These are phyloP conservation scores for Fusarium scirpi DNA, from an alignment of 2,329 filamentous ascomycete species.

Conservation along the genomic window DNA sequence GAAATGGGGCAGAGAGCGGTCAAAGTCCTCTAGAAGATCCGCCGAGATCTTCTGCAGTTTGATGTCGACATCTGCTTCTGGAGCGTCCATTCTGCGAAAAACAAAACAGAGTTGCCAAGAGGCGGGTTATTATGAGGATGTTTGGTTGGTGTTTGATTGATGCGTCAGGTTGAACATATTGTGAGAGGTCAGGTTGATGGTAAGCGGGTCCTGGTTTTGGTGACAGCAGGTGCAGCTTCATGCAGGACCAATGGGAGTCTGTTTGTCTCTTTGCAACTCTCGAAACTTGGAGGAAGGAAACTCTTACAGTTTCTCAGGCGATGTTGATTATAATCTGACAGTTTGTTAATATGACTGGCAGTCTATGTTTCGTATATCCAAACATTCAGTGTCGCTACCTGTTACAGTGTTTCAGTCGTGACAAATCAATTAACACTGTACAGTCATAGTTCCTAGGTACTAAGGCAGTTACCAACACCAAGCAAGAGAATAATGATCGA, in stretches of 20 bases:
- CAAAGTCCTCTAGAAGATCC: slow-evolving; percentile 70
- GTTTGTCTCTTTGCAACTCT: not conserved
- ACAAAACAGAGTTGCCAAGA: not conserved
- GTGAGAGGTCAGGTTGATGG: slow-evolving; percentile 25
- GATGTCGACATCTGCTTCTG: slow-evolving; percentile 70
- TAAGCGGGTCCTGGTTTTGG: slow-evolving; percentile 24
- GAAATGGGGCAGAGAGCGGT: slow-evolving; percentile 64
- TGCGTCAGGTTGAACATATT: slow-evolving; percentile 4
- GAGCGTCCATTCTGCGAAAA: slow-evolving; percentile 66
- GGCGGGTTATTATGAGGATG: not conserved
- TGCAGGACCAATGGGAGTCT: slow-evolving; percentile 1
- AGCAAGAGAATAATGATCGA: not conserved
- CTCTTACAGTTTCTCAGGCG: not conserved
- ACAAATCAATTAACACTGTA: not conserved
- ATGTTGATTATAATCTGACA: not conserved
- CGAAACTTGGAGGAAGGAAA: not conserved
- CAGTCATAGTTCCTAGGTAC: not conserved
- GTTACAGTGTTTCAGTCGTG: not conserved
- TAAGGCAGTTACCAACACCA: not conserved
- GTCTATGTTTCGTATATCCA: not conserved
- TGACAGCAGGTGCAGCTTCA: not conserved
- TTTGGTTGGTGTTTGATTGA: slow-evolving; percentile 2
- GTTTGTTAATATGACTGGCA: not conserved
- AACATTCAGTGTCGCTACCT: not conserved
- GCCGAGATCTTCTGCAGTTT: slow-evolving; percentile 71